phyloP scores from a whole-genome alignment of 2,329 filamentous ascomycete genomes.

The Ambrosiella xylebori region DNA sequence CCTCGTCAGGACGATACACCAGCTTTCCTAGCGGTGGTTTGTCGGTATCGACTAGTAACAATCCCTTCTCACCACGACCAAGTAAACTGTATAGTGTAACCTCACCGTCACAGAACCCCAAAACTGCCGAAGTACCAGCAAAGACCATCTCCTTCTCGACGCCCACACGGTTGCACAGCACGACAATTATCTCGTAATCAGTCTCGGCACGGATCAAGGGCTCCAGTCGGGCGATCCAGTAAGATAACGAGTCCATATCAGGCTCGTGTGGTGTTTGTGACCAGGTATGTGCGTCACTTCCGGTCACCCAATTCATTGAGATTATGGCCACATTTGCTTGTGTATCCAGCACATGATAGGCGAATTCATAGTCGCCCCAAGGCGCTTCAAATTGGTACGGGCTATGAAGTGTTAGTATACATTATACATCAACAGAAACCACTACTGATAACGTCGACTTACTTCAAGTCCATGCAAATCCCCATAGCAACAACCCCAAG shows the following conservation, averaged over 20 bases:
- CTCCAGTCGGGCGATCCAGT: conserved; percentile 57
- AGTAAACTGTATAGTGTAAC: conserved; percentile 53
- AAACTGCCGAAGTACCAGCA: conserved; percentile 55
- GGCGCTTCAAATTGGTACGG: conserved; percentile 24
- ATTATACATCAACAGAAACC: not conserved
- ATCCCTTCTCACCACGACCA: conserved; percentile 50
- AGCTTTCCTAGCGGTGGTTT: conserved; percentile 28
- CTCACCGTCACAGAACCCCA: conserved; percentile 47
- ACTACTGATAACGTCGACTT: conserved; percentile 14
- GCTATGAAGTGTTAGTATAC: conserved; percentile 13
- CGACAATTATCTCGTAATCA: conserved; percentile 44
- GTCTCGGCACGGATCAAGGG: conserved; percentile 39
- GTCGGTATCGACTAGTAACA: conserved; percentile 50
- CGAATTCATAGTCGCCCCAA: conserved; percentile 27
- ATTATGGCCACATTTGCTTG: conserved; percentile 48
- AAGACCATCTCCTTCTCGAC: conserved; percentile 49
- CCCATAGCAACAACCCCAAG: conserved; percentile 38
- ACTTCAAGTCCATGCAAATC: conserved; percentile 53
- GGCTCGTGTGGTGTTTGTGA: conserved; percentile 37
- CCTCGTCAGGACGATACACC: conserved; percentile 16
- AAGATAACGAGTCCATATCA: conserved; percentile 55
- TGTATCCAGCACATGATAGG: conserved; percentile 37
- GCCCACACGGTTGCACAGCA: conserved; percentile 56
- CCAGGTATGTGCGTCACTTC: conserved; percentile 29
- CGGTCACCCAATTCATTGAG: conserved; percentile 64